Base-by-base conservation (phyloP, 768 basidiomycete genomes). In the Tricholoma bakamatsutake region DNA sequence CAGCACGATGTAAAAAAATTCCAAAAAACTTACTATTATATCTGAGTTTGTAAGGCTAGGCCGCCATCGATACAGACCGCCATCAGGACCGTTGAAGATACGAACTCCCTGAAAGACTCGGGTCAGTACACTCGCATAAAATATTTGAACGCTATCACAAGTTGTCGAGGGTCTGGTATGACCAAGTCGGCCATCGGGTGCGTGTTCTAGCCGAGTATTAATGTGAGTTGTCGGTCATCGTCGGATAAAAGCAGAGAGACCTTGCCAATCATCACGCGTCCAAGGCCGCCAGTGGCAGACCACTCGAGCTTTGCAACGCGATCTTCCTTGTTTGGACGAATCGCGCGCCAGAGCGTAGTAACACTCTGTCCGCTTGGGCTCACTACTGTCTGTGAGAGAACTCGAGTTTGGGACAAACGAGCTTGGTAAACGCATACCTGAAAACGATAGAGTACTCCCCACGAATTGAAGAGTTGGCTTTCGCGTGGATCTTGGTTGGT, bases 251-350 rank as follows among this genome's bases (percentile, higher is more conserved):
- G 54, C 52, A 47, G 62, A 67, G 54, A 60, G 39, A 89, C 90
- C 79, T 91, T 92, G 65, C 91, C 90, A 65, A 93, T 88, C 57
- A 88, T 78, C 63, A 90, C 85, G 64, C 90, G 88, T 58, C 90
- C 90, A 50, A 93, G 84, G 55, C 87, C 85, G 58, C 90, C 90
- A 61, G 82, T 90, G 48, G 85, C 75, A 54, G 87, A 81, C 90
- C 90, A 93, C 71, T 93, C 91, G 52, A 93, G 81, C 73, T 85
- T 90, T 60, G 90, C 90, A 65, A 92, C 85, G 45, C 89, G 85
- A 69, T 93, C 90, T 73, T 92, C 90, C 67, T 87, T 90, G 74
- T 87, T 89, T 56, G 87, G 79, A 50, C 90, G 87, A 64, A 89
- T 85, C n/a, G 86, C 74, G 56, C 88, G 84, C 82, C 82, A 90